A percentile compares a stretch with the other conserved stretches of the same genome.
phyloP scores from a whole-genome alignment of 129 eudicot genomes.

The Arctium lappa region DNA sequence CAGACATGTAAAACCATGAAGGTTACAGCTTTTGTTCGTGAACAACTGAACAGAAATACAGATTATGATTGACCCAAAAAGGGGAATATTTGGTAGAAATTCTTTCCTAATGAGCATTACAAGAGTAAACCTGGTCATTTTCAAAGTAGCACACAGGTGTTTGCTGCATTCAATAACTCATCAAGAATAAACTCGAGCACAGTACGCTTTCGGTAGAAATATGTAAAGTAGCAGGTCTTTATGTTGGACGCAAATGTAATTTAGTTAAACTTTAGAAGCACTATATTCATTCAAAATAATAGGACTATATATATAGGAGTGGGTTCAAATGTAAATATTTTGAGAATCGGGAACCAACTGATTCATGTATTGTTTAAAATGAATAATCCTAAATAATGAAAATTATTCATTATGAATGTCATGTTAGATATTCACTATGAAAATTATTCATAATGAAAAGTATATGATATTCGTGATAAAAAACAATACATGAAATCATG shows the following conservation, averaged over 20 bases:
- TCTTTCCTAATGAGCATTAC: not conserved
- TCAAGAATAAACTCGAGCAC: too few relatives aligned
- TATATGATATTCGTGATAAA: not conserved
- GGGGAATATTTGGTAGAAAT: not conserved
- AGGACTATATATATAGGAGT: not conserved
- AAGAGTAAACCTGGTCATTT: not conserved
- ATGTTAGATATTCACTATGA: not conserved
- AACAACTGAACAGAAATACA: not conserved
- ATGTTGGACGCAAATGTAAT: not conserved
- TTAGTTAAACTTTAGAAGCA: not conserved
- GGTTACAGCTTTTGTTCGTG: not conserved
- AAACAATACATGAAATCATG: not conserved
- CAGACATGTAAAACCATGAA: slow-evolving; percentile 12
- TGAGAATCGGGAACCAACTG: not conserved
- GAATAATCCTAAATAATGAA: not conserved
- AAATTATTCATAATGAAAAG: not conserved
- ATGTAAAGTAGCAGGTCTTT: not conserved
- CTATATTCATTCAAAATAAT: not conserved
- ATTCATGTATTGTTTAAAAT: too few relatives aligned
- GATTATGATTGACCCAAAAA: not conserved
- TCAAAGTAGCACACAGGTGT: too few relatives aligned
- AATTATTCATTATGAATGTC: not conserved
- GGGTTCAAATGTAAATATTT: not conserved
- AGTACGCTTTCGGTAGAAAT: too few relatives aligned
- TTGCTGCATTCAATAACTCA: too few relatives aligned